Percentiles rank a stretch among this genome's conserved stretches.
These are phyloP conservation scores for Baorangia bicolor DNA, from an alignment of 768 basidiomycete species.

Conservation along the genomic window DNA sequence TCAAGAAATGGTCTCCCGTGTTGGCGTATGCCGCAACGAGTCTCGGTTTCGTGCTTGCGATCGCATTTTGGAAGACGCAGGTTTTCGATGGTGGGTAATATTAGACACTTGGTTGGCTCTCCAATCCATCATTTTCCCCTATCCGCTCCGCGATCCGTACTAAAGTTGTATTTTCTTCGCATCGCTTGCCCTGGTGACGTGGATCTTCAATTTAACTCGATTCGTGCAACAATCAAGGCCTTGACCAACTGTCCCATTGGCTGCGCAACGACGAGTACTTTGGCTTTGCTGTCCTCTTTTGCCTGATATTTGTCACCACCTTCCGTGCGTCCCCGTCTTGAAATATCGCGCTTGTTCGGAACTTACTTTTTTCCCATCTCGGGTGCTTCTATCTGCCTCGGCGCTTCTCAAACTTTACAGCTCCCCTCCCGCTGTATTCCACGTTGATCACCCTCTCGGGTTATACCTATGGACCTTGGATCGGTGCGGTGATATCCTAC, in stretches of 20 bases:
- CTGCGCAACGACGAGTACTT: constrained; percentile 67
- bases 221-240: constrained; percentile 44
- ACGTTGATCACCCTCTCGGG: constrained; percentile 91
- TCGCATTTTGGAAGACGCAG: constrained; percentile 79
- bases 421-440: constrained; percentile 89
- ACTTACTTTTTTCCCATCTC: constrained; percentile 11
- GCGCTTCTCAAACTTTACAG: constrained; percentile 37
- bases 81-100: constrained; percentile 71
- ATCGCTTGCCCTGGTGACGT: background rate
- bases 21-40: constrained; percentile 76
- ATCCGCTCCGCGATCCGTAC: background rate
- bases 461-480: constrained; percentile 85
- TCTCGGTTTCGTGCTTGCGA: constrained; percentile 74
- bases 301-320: constrained; percentile 82
- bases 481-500: constrained; percentile 85
- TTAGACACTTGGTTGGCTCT: background rate
- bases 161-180: background rate
- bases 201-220: background rate
- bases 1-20: constrained; percentile 76
- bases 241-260: constrained; percentile 81
- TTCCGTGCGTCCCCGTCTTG: constrained; percentile 59
- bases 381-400: constrained; percentile 7
- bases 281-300: constrained; percentile 79
- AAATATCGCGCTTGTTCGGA: background rate
- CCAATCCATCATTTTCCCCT: background rate